Evolutionary conservation across 1,284 basidiomycete species (phyloP), one percentile per base, ranked within the genome.

Genomic region (Porogramme epimiltina): DNA sequence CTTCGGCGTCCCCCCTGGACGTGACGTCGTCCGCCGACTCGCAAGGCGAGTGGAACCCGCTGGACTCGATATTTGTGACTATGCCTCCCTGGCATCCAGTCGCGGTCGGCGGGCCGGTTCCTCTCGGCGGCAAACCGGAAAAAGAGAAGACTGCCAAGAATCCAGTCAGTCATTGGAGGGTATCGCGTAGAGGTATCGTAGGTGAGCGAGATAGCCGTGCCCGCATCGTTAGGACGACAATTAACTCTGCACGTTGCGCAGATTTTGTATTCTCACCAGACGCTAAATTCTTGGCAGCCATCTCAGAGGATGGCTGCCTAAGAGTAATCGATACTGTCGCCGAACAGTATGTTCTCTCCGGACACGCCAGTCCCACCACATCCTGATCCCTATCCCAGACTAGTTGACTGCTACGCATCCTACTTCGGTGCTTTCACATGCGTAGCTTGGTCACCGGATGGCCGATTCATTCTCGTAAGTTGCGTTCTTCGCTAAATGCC

Each of bases 371-470:
- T 45, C 45, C 54, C 42, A 48, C 44, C 20, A 52, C 41, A 39
- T 6, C 28, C 34, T 37, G 9, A 37, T 31, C 20, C 37, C n/a
- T 20, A 20, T 26, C 2, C 6, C 53, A 93, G 90, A 61, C 79
- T 96, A 23, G 82, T 93, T 25, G 93, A 97, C 65, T 92, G 90
- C 55, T 97, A 92, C 65, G 84, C 91, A 3, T 91, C 92, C 8
- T 98, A 98, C 70, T 98, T 96, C 66, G 95, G 94, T 15, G 81
- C 91, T 1, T 69, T 99, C 25, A 93, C 86, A 8, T 95, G 89
- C 61, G 83, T 96, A 1, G 85, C 91, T 0, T 98, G 95, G 95
- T 95, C 93, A 9, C 94, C 95, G 1, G 95, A 98, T 69, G 92
- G 93, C 19, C 85, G 93, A 37, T 95, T 97, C 64, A 87, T 98